Evolutionary conservation across 2,329 filamentous ascomycete species (phyloP).

Genomic region (Shiraia sp.): DNA sequence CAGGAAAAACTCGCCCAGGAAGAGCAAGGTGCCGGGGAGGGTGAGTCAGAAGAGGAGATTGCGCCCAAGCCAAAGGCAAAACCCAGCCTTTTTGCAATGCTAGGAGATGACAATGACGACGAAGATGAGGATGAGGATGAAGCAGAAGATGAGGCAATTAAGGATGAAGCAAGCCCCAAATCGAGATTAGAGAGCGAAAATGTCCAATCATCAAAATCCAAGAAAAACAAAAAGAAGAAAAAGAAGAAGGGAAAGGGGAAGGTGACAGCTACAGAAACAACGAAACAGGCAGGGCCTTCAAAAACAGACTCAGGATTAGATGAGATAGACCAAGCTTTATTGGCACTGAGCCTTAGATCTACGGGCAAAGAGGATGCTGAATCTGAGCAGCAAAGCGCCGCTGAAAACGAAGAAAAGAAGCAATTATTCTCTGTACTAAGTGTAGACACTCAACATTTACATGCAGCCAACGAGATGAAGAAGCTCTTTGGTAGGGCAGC

Average conservation of each 20-base stretch:
- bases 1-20: constrained; percentile 45
- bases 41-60: constrained; percentile 46
- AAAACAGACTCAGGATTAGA: constrained; percentile 52
- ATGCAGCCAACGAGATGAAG: constrained; percentile 90
- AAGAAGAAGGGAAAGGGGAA: constrained; percentile 62
- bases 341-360: constrained; percentile 55
- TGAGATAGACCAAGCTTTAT: constrained; percentile 68
- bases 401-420: constrained; percentile 47
- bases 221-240: constrained; percentile 62
- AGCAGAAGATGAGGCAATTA: constrained; percentile 39
- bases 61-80: constrained; percentile 33
- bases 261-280: constrained; percentile 24
- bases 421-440: constrained; percentile 59
- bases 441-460: constrained; percentile 73
- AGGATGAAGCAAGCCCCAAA: constrained; percentile 40
- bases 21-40: constrained; percentile 39
- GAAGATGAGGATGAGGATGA: constrained; percentile 44
- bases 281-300: constrained; percentile 11
- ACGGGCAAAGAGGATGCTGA: constrained; percentile 19
- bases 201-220: constrained; percentile 40
- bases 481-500: constrained; percentile 70
- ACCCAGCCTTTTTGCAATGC: constrained; percentile 53
- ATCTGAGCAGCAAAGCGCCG: constrained; percentile 17
- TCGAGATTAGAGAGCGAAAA: constrained; percentile 24
- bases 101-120: constrained; percentile 47